Evolutionary conservation across 2,329 filamentous ascomycete genomes (phyloP).

Genomic region (Ophiostoma australiae): DNA sequence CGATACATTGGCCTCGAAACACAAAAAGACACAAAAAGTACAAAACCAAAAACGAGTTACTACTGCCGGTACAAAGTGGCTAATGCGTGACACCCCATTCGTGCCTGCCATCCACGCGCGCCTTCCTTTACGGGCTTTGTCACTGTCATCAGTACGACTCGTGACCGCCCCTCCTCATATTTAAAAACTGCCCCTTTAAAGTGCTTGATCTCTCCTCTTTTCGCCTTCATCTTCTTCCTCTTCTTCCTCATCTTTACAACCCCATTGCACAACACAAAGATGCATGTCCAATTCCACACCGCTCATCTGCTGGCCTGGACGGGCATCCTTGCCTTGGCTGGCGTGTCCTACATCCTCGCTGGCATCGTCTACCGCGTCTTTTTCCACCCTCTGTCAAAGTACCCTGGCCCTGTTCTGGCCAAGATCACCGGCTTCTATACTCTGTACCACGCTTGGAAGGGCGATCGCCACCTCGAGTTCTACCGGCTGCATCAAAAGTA

Average conservation of each 20-base stretch:
- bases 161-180: not conserved
- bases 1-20: not conserved
- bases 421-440: constrained; percentile 61
- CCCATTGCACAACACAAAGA: not conserved
- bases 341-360: not conserved
- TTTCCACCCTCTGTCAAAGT: constrained; percentile 60
- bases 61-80: not conserved
- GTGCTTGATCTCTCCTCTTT: not conserved
- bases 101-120: not conserved
- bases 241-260: not conserved
- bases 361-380: constrained; percentile 53
- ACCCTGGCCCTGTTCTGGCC: constrained; percentile 59
- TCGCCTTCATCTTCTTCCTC: not conserved
- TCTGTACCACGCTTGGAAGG: constrained; percentile 69
- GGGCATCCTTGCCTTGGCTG: not conserved
- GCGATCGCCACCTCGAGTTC: constrained; percentile 69
- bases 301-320: constrained; percentile 3
- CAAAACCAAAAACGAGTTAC: not conserved
- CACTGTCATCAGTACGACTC: not conserved
- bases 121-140: not conserved
- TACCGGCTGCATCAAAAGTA: constrained; percentile 67
- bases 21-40: not conserved
- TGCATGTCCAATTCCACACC: not conserved
- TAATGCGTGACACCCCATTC: not conserved
- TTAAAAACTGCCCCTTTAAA: not conserved